Evolutionary conservation across 305 asterid genomes (phyloP), one percentile per base, ranked within the genome.

Genomic region (Coffea humblotiana): DNA sequence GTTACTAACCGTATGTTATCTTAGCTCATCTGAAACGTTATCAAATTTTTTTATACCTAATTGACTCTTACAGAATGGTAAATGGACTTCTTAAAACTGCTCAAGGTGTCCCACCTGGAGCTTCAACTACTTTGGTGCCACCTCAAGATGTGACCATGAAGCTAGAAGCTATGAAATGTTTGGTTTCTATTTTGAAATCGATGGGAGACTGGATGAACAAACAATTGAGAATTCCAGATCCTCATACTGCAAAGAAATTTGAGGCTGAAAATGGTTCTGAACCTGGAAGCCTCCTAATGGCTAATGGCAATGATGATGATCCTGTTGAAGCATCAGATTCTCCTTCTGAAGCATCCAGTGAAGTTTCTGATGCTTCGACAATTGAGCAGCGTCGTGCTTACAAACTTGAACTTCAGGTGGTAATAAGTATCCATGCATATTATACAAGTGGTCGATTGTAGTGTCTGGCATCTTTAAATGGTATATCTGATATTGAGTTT

Each of bases 161-260:
- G 91, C 87, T 90, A 81, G 98, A 94, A 90, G 97, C 99, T 75
- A 94, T 92, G 98, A 89, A 88, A 86, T 96, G 99, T 88, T 90
- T 96, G 82, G 97, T 96, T 78, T 88, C 93, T 81, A 82, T 94
- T 79, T 89, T 96, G 87, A 94, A 88, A 86, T 89, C 97, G 84
- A 93, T 96, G 99, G 98, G 99, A 81, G 95, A 92, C 79, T 96
- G 99, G 99, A 96, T 93, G 98, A 93, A 96, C 90, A 96, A 90
- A 77, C 99, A 96, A 86, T 77, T 94, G 85, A 92, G 92, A 72
- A 91, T 96, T 90, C 98, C 98, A 79, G 99, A 92, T 88, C 82
- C 89, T 84, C 92, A 85, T 80, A 86, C 96, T 68, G 77, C 88
- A 29, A 93, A 87, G 90, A 94, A 90, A 83, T 79, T 82, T n/a